Base-by-base conservation (phyloP, 352 stramenopile species). In the Phytopythium cucurbitacearum region DNA sequence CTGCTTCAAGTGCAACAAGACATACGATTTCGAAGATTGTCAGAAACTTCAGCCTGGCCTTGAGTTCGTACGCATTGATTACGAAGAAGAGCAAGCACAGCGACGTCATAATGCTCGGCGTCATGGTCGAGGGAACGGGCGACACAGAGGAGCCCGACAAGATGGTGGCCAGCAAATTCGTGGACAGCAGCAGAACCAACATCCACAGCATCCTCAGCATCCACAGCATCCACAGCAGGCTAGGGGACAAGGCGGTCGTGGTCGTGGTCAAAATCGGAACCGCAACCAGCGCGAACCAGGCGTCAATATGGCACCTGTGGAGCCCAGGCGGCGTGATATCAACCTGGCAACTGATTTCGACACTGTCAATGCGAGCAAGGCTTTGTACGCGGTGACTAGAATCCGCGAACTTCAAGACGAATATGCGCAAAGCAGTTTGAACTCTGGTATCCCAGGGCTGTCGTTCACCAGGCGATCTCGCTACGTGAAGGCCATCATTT, bases 11-110 rank as follows among this genome's bases (percentile, higher is more conserved):
- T 95, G 85, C 50, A 59, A 69, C 41, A 62, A 67, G 0, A 44
- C 48, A 3, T 94, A 81, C 41, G 89, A 98, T 57, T 71, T 85
- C 16, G 90, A 98, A 67, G 58, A 90, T 2, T 96, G 98, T 62
- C 89, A 97, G 61, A 53, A 62, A 38, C 65, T 96, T 36, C 87
- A 96, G 46, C 87, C 87, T 3, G 87, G 87, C 1, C 90, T 96
- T 59, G 77, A 92, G 35, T 91, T 89, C 57, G 54, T 64, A 8
- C 46, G 56, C 0, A 55, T 74, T 21, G 60, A 73, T 52, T 47
- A 52, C 16, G 40, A 56, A 40, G 16, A 57, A 39, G 7, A 54
- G 28, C 37, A 39, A 52, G 28, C 11, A 66, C 48, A 54, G 66
- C 35, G 21, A 2, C 21, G 21, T 28, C 1, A 28, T 28, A 65